A percentile compares a stretch with the other conserved stretches of the same genome.
Evolutionary conservation across 371 early-diverging fungal species (phyloP).

Genomic region (Smittium culicis): DNA sequence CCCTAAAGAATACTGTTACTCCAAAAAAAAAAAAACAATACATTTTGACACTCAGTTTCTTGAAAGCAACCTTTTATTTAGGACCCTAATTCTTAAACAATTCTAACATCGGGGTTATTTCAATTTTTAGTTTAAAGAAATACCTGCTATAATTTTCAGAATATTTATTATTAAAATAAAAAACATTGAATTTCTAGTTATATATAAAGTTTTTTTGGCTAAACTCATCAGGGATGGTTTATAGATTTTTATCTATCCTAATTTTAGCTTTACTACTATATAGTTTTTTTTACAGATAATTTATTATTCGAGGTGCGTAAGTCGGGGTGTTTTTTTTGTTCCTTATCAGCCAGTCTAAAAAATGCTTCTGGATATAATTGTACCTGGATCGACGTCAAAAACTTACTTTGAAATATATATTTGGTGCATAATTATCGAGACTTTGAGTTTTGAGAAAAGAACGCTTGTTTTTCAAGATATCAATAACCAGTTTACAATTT

Average conservation of each 20-base stretch:
- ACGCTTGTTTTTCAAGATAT: not conserved
- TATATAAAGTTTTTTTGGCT: not conserved
- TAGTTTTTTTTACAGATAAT: not conserved
- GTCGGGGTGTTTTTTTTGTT: not conserved
- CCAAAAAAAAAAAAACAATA: not conserved
- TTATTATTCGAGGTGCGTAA: not conserved
- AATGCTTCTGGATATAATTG: not conserved
- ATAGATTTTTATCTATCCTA: not conserved
- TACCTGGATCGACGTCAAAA: not conserved
- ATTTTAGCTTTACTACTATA: not conserved
- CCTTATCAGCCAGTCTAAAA: not conserved
- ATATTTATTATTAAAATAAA: no score
- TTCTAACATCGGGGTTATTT: not conserved
- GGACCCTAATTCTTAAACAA: not conserved
- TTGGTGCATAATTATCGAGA: not conserved
- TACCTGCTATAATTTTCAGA: no score
- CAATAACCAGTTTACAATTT: no score
- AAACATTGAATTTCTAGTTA: not conserved
- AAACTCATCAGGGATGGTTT: not conserved
- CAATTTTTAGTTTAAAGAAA: no score
- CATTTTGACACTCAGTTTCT: not conserved
- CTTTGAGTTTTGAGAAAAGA: not conserved
- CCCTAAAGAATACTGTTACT: not conserved
- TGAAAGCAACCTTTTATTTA: not conserved
- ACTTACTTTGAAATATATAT: not conserved